phyloP scores from a whole-genome alignment of 164 flowering plant species.

The Tinospora cordifolia region DNA sequence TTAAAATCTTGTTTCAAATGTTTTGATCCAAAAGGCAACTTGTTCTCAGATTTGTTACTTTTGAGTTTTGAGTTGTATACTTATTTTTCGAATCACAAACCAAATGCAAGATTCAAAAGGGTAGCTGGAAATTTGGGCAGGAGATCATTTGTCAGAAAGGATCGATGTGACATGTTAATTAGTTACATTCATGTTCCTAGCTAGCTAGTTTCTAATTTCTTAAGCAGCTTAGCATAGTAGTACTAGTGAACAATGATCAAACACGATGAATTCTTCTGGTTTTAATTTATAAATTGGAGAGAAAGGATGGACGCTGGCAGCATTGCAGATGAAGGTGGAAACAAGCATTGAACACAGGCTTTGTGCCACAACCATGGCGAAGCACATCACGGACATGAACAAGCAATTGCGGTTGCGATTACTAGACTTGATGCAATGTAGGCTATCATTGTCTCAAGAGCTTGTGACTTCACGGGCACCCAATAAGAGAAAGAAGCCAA shows the following conservation, averaged over 20 bases:
- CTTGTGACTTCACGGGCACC: constrained; percentile 5
- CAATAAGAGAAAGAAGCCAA: constrained; percentile 24
- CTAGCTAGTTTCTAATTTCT: too few relatives aligned
- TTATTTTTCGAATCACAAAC: too few relatives aligned
- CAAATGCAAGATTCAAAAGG: too few relatives aligned
- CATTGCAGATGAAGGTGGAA: constrained; percentile 44
- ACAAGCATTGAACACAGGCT: constrained; percentile 29
- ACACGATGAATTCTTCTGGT: neutral
- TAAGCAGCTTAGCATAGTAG: too few relatives aligned
- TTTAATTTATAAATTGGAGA: constrained; percentile 16
- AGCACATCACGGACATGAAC: constrained; percentile 48
- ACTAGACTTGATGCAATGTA: constrained; percentile 36
- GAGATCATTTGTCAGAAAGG: too few relatives aligned
- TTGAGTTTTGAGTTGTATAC: too few relatives aligned
- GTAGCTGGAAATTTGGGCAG: too few relatives aligned
- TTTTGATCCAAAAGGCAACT: too few relatives aligned
- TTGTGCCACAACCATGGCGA: constrained; percentile 48
- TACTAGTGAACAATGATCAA: neutral
- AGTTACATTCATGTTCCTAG: too few relatives aligned
- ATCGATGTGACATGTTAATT: too few relatives aligned
- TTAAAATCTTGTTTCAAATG: too few relatives aligned
- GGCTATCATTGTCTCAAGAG: constrained; percentile 18
- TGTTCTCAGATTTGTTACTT: too few relatives aligned
- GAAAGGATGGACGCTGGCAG: constrained; percentile 31
- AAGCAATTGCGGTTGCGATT: constrained; percentile 36